A percentile compares a stretch with the other conserved stretches of the same genome.
phyloP scores from a whole-genome alignment of 768 basidiomycete species.

The Tubosaeta sp. region DNA sequence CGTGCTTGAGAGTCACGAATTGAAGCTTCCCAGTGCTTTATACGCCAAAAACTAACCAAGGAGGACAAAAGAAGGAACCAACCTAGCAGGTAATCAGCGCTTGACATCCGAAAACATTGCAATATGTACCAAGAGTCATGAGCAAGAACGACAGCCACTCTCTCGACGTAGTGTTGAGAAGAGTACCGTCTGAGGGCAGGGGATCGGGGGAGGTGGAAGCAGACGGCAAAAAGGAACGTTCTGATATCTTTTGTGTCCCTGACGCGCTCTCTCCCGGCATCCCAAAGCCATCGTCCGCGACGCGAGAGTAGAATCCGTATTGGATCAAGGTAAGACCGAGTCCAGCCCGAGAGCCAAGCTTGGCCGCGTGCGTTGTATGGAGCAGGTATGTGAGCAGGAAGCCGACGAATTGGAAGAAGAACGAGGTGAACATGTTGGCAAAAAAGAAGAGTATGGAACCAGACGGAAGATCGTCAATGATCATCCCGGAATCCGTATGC shows the following conservation, averaged over 20 bases:
- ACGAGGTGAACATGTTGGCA: slow-evolving; percentile 78
- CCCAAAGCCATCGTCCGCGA: slow-evolving; percentile 29
- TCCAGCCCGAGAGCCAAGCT: slow-evolving; percentile 90
- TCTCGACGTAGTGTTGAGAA: slow-evolving; percentile 47
- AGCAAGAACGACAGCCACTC: slow-evolving; percentile 92
- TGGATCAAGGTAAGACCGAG: slow-evolving; percentile 96
- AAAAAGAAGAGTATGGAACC: slow-evolving; percentile 73
- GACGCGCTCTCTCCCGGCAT: slow-evolving; percentile 14
- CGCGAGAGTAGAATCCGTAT: slow-evolving; percentile 74
- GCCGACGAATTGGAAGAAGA: slow-evolving; percentile 96
- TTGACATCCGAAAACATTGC: neutral
- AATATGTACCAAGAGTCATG: slow-evolving; percentile 61
- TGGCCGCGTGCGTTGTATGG: slow-evolving; percentile 87
- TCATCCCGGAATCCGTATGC: slow-evolving; percentile 57
- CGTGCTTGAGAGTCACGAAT: slow-evolving; percentile 45
- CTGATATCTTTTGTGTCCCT: slow-evolving; percentile 10
- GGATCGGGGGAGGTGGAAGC: slow-evolving; percentile 25
- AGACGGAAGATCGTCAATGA: slow-evolving; percentile 89
- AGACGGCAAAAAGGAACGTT: slow-evolving; percentile 21
- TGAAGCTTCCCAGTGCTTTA: slow-evolving; percentile 80
- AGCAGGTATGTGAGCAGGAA: slow-evolving; percentile 92
- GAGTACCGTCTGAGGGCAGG: slow-evolving; percentile 6
- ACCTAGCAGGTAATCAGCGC: slow-evolving; percentile 37
- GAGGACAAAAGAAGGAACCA: slow-evolving; percentile 92
- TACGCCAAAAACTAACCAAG: slow-evolving; percentile 74